phyloP scores from a whole-genome alignment of 2,329 filamentous ascomycete genomes.

The Xylariales sp. region DNA sequence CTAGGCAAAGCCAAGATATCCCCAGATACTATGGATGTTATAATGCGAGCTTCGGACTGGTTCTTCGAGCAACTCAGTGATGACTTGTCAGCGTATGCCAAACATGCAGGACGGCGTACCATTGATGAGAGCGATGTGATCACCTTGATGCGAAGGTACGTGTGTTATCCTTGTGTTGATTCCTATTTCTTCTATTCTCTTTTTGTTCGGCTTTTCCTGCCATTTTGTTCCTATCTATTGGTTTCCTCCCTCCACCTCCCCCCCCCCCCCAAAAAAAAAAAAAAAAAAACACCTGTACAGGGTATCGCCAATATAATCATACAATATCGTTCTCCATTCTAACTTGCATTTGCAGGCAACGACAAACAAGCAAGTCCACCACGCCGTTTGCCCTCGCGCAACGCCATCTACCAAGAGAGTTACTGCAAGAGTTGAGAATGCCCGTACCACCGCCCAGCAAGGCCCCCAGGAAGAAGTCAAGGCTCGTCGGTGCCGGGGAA shows the following conservation, averaged over 20 bases:
- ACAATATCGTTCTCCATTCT: slow-evolving; percentile 16
- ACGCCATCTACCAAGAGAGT: slow-evolving; percentile 73
- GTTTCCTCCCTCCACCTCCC: no score
- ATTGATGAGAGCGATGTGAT: slow-evolving; percentile 83
- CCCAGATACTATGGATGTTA: slow-evolving; percentile 67
- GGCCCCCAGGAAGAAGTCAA: slow-evolving; percentile 35
- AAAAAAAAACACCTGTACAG: no score
- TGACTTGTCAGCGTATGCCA: slow-evolving; percentile 73
- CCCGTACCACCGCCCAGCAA: slow-evolving; percentile 49
- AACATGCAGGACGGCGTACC: slow-evolving; percentile 76
- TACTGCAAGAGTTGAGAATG: slow-evolving; percentile 79
- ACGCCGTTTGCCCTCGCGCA: slow-evolving; percentile 84
- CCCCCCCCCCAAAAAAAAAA: no score
- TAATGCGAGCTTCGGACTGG: slow-evolving; percentile 82
- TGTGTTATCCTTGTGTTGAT: no score
- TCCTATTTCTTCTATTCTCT: slow-evolving; percentile 15
- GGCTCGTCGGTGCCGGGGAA: slow-evolving; percentile 35
- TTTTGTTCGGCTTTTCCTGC: slow-evolving; percentile 12
- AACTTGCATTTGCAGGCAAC: slow-evolving; percentile 55
- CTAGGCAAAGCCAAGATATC: slow-evolving; percentile 64
- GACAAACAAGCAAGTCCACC: slow-evolving; percentile 65
- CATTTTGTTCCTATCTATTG: slow-evolving; percentile 16
- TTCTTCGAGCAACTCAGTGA: slow-evolving; percentile 86
- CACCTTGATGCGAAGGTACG: slow-evolving; percentile 78
- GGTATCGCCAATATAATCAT: slow-evolving; percentile 7